Evolutionary conservation across 805 yeast species (phyloP), one percentile per base, ranked within the genome.

Genomic region (Candida berthetii): DNA sequence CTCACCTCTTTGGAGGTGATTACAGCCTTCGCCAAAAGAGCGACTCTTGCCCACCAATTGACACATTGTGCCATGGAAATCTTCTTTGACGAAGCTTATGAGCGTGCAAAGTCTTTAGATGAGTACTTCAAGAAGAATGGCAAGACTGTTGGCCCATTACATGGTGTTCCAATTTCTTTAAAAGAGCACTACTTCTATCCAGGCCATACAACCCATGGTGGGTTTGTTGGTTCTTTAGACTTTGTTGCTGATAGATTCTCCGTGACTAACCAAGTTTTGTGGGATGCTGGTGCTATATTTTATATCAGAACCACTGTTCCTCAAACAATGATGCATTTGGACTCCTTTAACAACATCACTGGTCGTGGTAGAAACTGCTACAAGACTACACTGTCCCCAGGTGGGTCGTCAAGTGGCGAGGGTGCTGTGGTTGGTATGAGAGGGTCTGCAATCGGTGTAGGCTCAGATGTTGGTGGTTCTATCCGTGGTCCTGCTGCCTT

Each of bases 381-480:
- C n/a, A n/a, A n/a, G n/a, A n/a, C n/a, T n/a, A 81, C 52, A 70
- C 66, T 36, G 43, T 73, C 83, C 16, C 69, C 82, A 3, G 87
- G 88, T 47, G 88, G 88, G 15, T 77, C 84, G 1, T 77, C 85
- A 3, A 81, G 84, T 33, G 88, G 88, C 45, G 87, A 81, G 57
- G 85, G 86, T 47, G 79, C 84, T 0, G 55, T 76, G 45, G 74
- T 79, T 40, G 77, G 74, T 2, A 68, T 76, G 55, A 74, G 71
- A 40, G 85, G 78, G 6, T 75, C 85, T 17, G 73, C 78, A 1
- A 48, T 82, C 35, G 89, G 84, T n/a, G 65, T 78, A 34, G 87
- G 87, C 33, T 74, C 84, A 22, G 88, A 82, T 54, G 80, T 82
- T 46, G 88, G 88, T 44, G 88, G 88, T 1, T 74, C 82, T n/a